These are phyloP conservation scores for Candida nanaspora DNA, from an alignment of 805 yeast genomes.

Conservation along the genomic window DNA sequence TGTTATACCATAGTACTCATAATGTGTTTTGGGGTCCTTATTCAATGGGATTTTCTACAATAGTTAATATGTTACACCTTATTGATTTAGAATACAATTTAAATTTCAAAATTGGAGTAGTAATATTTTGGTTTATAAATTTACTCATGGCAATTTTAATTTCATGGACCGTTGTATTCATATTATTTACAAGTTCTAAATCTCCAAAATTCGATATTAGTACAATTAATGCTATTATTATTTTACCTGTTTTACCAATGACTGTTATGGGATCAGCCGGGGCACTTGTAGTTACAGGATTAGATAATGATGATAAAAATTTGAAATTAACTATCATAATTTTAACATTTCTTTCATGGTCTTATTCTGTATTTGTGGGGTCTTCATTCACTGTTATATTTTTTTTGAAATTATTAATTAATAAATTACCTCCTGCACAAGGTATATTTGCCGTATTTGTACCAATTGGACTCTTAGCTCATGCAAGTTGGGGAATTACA, in stretches of 20 bases:
- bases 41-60: conserved; percentile 73
- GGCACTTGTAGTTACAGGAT: conserved; percentile 37
- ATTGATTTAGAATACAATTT: conserved; percentile 29
- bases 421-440: conserved; percentile 49
- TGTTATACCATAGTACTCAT: conserved; percentile 33
- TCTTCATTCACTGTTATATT: conserved; percentile 48
- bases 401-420: conserved; percentile 49
- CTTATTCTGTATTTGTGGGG: conserved; percentile 60
- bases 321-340: conserved; percentile 46
- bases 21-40: conserved; percentile 68
- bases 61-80: conserved; percentile 46
- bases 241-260: conserved; percentile 72
- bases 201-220: conserved; percentile 22
- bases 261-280: conserved; percentile 70
- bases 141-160: conserved; percentile 44
- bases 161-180: conserved; percentile 51
- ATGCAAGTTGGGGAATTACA: conserved; percentile 64
- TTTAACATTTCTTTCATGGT: conserved; percentile 55
- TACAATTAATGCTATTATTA: conserved; percentile 45
- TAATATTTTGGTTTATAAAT: conserved; percentile 64
- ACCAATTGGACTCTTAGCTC: conserved; percentile 81
- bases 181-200: conserved; percentile 29
- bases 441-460: conserved; percentile 56
- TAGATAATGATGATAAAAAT: conserved; percentile 28
- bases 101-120: conserved; percentile 30